Evolutionary conservation across 768 basidiomycete species (phyloP).

Genomic region (Astraeus odoratus): DNA sequence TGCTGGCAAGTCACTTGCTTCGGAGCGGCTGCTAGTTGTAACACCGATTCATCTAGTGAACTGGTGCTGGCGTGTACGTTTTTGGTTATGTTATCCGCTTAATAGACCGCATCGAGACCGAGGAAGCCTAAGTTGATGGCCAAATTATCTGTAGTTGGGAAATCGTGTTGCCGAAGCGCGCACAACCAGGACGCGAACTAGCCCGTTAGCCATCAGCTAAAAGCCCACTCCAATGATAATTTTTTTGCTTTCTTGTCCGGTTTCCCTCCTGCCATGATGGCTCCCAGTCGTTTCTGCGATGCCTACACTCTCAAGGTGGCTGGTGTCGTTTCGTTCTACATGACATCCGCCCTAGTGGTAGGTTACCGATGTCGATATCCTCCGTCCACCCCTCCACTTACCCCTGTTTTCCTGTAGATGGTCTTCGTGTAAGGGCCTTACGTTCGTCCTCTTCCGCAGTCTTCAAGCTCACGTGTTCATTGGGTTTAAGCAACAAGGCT

Average conservation of each 20-base stretch:
- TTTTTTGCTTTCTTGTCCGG: neutral
- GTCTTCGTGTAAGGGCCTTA: constrained; percentile 40
- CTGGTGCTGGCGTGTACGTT: too few relatives aligned
- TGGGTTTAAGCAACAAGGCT: constrained; percentile 58
- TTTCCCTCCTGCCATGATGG: neutral
- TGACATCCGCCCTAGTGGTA: constrained; percentile 68
- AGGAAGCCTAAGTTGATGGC: too few relatives aligned
- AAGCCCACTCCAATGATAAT: too few relatives aligned
- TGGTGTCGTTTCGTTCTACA: constrained; percentile 73
- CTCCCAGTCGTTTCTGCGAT: neutral
- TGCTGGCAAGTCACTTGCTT: too few relatives aligned
- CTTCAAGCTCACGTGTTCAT: neutral
- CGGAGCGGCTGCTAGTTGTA: too few relatives aligned
- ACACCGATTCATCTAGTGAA: too few relatives aligned
- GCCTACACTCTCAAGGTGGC: constrained; percentile 46
- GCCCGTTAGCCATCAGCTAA: too few relatives aligned
- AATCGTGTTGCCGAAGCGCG: too few relatives aligned
- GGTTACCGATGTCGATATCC: constrained; percentile 28
- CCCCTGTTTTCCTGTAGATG: constrained; percentile 30
- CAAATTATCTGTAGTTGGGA: too few relatives aligned
- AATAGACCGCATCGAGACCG: too few relatives aligned
- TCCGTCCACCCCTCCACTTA: neutral
- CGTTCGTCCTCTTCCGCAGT: neutral
- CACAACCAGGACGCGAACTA: too few relatives aligned
- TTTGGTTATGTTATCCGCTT: too few relatives aligned